A percentile compares a stretch with the other conserved stretches of the same genome.
phyloP scores from a whole-genome alignment of 2,329 filamentous ascomycete genomes.

The Setomelanomma holmii region DNA sequence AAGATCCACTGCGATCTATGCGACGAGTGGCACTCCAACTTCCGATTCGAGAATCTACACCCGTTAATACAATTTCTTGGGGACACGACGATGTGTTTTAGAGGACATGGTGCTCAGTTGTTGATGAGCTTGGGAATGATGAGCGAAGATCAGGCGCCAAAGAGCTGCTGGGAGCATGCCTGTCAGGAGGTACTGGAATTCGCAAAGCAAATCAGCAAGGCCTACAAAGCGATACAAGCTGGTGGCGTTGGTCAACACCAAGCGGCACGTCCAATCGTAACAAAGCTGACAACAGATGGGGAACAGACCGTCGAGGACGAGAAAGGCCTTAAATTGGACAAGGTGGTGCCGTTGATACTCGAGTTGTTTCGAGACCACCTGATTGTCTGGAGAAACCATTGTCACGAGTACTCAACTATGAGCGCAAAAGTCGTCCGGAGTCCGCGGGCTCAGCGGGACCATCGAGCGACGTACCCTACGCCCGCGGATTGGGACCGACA shows the following conservation, averaged over 20 bases:
- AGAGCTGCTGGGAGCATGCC: slow-evolving; percentile 1
- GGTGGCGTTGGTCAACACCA: background rate
- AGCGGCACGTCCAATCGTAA: background rate
- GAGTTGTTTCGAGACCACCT: background rate
- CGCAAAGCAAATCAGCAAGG: background rate
- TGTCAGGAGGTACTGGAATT: background rate
- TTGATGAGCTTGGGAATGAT: background rate
- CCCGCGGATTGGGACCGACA: background rate
- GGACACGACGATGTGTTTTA: background rate
- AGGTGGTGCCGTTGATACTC: background rate
- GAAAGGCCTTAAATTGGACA: background rate
- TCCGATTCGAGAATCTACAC: background rate
- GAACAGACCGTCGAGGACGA: background rate
- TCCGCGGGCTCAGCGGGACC: background rate
- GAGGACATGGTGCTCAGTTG: background rate
- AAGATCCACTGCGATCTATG: background rate
- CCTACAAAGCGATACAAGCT: background rate
- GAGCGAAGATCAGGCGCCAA: background rate
- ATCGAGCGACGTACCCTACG: background rate
- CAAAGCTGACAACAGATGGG: background rate
- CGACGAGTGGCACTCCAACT: background rate
- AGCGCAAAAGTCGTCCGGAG: background rate
- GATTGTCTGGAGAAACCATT: background rate
- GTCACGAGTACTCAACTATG: background rate
- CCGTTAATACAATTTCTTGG: background rate